A percentile compares a stretch with the other conserved stretches of the same genome.
These are phyloP conservation scores for Royoungia palumana DNA, from an alignment of 768 basidiomycete genomes.

Conservation along the genomic window DNA sequence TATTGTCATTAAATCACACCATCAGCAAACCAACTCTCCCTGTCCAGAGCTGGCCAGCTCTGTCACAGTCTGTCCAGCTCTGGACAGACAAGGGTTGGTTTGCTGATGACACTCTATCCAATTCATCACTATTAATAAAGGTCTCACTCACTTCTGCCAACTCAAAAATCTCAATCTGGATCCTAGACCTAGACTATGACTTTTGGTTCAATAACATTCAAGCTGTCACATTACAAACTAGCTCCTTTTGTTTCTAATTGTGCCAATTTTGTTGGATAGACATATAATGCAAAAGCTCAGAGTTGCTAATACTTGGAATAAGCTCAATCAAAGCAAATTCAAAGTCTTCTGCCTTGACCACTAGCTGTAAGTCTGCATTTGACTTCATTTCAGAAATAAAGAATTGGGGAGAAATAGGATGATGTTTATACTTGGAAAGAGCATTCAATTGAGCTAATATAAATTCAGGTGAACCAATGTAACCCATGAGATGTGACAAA, in stretches of 20 bases:
- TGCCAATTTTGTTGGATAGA: constrained; percentile 39
- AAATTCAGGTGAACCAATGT: background rate
- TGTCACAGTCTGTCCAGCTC: too few species aligned
- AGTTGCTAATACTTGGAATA: constrained; percentile 77
- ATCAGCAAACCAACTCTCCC: too few species aligned
- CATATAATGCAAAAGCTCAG: constrained; percentile 83
- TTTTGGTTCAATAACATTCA: too few species aligned
- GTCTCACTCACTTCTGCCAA: too few species aligned
- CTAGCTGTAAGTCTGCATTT: constrained; percentile 63
- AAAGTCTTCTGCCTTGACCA: constrained; percentile 79
- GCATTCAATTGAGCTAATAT: constrained; percentile 42
- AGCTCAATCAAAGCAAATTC: constrained; percentile 64
- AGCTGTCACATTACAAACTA: too few species aligned
- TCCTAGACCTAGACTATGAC: too few species aligned
- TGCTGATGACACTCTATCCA: too few species aligned
- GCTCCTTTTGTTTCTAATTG: background rate
- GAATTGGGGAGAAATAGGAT: constrained; percentile 84
- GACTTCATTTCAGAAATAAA: constrained; percentile 82
- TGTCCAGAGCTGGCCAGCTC: too few species aligned
- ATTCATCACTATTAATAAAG: too few species aligned
- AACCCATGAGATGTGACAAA: constrained; percentile 11
- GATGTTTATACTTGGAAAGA: constrained; percentile 37
- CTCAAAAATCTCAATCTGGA: too few species aligned
- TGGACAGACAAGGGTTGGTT: too few species aligned
- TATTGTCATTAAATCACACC: too few species aligned